Conservation (phyloP, 768 basidiomycete genomes). For the Boletales sp. region DNA sequence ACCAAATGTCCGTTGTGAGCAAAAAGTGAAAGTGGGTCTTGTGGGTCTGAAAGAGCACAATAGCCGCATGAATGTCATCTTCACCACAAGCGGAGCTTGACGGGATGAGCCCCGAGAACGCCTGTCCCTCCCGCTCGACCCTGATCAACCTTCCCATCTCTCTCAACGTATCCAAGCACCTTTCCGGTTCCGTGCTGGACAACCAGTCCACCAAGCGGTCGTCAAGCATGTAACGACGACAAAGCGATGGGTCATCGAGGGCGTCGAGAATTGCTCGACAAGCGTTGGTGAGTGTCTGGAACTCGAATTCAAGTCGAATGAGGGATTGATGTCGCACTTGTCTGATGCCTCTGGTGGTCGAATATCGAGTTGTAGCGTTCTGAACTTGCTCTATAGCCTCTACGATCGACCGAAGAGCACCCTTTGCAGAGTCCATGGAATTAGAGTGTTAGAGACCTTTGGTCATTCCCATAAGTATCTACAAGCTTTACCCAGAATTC, state of each 20-base stretch:
- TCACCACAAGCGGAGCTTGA: neutral
- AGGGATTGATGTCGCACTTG: constrained; percentile 6
- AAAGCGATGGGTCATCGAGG: neutral
- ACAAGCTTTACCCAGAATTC: too few relatives aligned
- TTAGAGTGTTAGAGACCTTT: too few relatives aligned
- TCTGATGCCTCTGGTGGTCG: neutral
- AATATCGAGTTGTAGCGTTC: neutral
- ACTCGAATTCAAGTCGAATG: constrained; percentile 1
- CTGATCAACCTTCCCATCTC: neutral
- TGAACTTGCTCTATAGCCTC: neutral
- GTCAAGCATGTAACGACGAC: neutral
- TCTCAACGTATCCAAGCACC: constrained; percentile 1
- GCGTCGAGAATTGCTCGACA: constrained; percentile 5
- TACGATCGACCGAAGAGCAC: neutral
- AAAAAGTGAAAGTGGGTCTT: constrained; percentile 9
- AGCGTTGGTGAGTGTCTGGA: constrained; percentile 6
- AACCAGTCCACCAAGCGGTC: constrained; percentile 6
- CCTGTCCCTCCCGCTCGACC: neutral
- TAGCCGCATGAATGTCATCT: neutral
- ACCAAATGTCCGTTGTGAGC: constrained; percentile 11
- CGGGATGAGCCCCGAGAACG: neutral
- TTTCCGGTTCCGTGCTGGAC: neutral
- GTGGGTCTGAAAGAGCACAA: constrained; percentile 1
- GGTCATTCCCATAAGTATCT: too few relatives aligned
- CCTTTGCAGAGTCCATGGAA: constrained; percentile 4